A percentile compares a stretch with the other conserved stretches of the same genome.
Conservation (phyloP, 768 basidiomycete genomes). For the Trametes maxima region DNA sequence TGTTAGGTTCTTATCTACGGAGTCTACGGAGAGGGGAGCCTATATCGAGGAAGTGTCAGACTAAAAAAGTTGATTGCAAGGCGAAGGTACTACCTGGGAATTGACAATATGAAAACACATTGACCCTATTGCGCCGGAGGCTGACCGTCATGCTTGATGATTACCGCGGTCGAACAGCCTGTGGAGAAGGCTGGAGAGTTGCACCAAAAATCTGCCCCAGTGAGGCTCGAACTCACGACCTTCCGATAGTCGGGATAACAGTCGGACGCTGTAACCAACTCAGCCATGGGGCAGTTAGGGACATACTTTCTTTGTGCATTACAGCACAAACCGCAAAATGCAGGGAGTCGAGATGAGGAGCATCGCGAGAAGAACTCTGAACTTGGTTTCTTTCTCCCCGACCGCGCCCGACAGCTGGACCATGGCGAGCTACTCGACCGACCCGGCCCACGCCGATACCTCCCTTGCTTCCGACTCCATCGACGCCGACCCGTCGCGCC, state of each 20-base stretch:
- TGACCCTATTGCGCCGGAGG: no score
- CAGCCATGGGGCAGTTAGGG: slow-evolving; percentile 63
- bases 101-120: no score
- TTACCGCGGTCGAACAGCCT: no score
- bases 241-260: slow-evolving; percentile 60
- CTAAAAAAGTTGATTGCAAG: no score
- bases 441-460: slow-evolving; percentile 35
- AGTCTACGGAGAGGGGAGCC: no score
- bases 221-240: slow-evolving; percentile 73
- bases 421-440: slow-evolving; percentile 29
- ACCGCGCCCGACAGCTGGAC: slow-evolving; percentile 27
- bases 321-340: no score
- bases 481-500: slow-evolving; percentile 20
- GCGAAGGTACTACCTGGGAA: no score
- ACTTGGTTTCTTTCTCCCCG: slow-evolving; percentile 26
- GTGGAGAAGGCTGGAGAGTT: no score
- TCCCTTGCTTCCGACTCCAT: slow-evolving; percentile 26
- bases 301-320: no score
- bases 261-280: slow-evolving; percentile 81
- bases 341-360: not conserved
- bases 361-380: slow-evolving; percentile 3
- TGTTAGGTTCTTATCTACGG: no score
- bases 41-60: no score
- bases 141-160: no score
- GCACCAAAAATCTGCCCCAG: slow-evolving; percentile 41